phyloP scores from a whole-genome alignment of 495 filamentous ascomycete genomes.

The Penicillium ochrochloron region DNA sequence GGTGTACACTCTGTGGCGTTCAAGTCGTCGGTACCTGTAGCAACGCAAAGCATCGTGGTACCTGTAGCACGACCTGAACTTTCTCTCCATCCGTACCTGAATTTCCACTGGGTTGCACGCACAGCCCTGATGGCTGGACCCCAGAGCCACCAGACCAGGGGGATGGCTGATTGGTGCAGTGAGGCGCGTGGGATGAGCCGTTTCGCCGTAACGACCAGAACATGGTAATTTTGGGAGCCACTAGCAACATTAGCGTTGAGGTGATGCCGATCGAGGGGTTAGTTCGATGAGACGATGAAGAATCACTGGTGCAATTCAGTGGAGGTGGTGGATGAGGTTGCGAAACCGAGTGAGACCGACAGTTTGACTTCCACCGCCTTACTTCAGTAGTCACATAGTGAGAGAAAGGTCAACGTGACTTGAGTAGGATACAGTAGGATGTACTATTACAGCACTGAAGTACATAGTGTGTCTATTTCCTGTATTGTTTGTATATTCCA shows the following conservation, averaged over 20 bases:
- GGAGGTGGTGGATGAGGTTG: constrained; percentile 1
- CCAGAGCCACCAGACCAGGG: constrained; percentile 2
- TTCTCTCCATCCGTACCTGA: constrained; percentile 4
- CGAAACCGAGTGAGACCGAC: constrained; percentile 8
- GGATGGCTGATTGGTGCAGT: constrained; percentile 17
- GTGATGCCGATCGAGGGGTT: constrained; percentile 13
- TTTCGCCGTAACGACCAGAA: constrained; percentile 21
- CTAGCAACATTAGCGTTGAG: constrained; percentile 23
- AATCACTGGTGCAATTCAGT: neutral
- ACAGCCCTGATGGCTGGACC: constrained; percentile 1
- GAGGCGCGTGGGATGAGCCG: constrained; percentile 18
- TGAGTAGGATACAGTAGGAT: neutral
- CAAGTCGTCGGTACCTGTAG: constrained; percentile 16
- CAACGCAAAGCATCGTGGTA: constrained; percentile 2
- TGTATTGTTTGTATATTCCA: constrained; percentile 8
- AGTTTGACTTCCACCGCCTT: neutral
- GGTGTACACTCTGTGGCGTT: constrained; percentile 3
- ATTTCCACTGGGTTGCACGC: constrained; percentile 5
- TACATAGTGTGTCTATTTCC: neutral
- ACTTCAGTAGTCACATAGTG: neutral
- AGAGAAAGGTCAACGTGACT: neutral
- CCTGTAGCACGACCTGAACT: constrained; percentile 5
- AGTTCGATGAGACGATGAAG: neutral
- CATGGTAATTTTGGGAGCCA: constrained; percentile 23
- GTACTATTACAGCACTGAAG: neutral